Base-by-base conservation (phyloP, 495 filamentous ascomycete genomes). In the Xylaria curta region DNA sequence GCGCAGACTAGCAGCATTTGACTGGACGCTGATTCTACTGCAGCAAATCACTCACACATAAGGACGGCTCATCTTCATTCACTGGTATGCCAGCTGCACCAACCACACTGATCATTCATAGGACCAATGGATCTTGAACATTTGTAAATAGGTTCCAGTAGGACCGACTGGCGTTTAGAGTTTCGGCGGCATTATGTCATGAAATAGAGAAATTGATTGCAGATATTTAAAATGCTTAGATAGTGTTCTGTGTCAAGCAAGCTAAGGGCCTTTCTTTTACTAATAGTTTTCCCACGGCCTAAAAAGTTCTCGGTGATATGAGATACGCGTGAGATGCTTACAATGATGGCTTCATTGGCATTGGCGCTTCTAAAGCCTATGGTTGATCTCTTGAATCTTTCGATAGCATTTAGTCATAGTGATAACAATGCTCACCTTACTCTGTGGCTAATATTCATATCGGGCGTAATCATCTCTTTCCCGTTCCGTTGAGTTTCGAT, bases 1-100 rank as follows among this genome's bases (percentile, higher is more conserved):
- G 61, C 69, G 62, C 69, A 71, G 69, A 71, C 31, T 56, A 42
- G 33, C 69, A 66, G 62, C 49, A 65, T 24, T 66, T 71, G 69
- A 71, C 62, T 66, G 66, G 69, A 71, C 51, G 60, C 69, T 71
- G 62, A 71, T 71, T 71, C 19, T 71, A 60, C 69, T 71, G 69
- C 69, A 71, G 69, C 69, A 71, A 46, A 66, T 65, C 61, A 38
- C 42, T 17, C 40, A 51, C 36, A 71, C 28, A 65, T 40, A 44
- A 66, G 60, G 69, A 66, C 28, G 24, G 47, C 47, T 17, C 53
- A 66, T 71, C 40, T 40, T 66, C 47, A 56, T 66, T 60, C 42
- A 71, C 61, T 71, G 49, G 69, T 71, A 66, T 71, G 62, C 69
- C n/a, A 40, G 69, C 69, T 66, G 42, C 49, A 71, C 62, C 69